phyloP scores from a whole-genome alignment of 192 early-diverging fungal species.

The Coemansia sp. region DNA sequence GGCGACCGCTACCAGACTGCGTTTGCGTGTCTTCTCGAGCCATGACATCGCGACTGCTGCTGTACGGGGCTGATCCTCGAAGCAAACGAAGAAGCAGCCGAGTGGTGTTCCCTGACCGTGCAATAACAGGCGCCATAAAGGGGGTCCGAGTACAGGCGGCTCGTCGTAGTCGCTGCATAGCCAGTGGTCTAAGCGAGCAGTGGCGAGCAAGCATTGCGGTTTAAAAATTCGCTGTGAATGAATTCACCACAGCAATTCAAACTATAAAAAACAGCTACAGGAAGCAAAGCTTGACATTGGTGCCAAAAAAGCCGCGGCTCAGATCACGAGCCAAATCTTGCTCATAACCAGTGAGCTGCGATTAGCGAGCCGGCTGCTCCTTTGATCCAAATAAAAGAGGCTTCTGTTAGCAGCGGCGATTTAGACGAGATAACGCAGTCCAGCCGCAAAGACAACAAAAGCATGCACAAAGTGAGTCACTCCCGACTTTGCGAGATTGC shows the following conservation, averaged over 20 bases:
- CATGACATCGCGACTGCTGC: not conserved
- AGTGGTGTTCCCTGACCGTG: not conserved
- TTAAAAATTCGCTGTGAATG: not conserved
- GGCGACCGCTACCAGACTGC: not conserved
- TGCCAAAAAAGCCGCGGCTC: not conserved
- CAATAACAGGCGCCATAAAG: not conserved
- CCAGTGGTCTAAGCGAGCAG: not conserved
- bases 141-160: not conserved
- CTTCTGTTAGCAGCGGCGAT: not conserved
- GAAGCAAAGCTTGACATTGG: no score
- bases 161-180: not conserved
- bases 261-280: no score
- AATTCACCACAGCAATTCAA: not conserved
- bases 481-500: not conserved
- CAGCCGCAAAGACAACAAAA: not conserved
- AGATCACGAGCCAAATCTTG: not conserved
- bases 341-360: not conserved
- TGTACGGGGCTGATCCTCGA: not conserved
- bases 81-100: not conserved
- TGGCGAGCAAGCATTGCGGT: not conserved
- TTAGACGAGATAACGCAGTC: not conserved
- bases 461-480: slow-evolving; percentile 2
- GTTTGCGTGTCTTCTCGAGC: not conserved
- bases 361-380: not conserved
- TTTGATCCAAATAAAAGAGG: not conserved